phyloP scores from a whole-genome alignment of 306 rosid genomes.

The Sindora glabra region DNA sequence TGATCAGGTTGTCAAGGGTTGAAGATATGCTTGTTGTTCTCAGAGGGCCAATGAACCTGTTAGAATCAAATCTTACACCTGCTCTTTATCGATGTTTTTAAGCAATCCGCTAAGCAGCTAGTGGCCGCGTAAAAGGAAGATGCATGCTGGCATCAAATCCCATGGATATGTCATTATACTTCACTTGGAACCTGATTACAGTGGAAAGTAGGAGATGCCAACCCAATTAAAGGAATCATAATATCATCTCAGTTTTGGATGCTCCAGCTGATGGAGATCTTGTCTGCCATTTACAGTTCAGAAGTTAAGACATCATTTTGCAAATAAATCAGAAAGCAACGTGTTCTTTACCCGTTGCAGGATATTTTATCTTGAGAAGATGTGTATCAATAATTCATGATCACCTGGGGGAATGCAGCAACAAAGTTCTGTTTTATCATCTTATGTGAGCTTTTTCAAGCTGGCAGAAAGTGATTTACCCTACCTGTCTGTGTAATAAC shows the following conservation, averaged over 20 bases:
- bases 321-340: no score
- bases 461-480: no score
- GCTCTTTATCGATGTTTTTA: constrained; percentile 7
- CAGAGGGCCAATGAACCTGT: constrained; percentile 6
- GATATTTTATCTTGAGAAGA: neutral
- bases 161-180: no score
- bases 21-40: neutral
- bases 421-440: no score
- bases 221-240: constrained; percentile 5
- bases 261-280: neutral
- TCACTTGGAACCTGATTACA: no score
- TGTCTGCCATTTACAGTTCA: neutral
- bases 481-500: no score
- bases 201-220: neutral
- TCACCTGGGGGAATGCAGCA: no score
- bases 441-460: no score
- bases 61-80: neutral
- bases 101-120: neutral
- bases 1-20: constrained; percentile 24
- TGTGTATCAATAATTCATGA: no score
- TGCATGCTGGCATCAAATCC: constrained; percentile 3
- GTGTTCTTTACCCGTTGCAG: neutral
- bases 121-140: constrained; percentile 5
- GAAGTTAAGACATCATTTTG: neutral
- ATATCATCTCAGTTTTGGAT: neutral